Base-by-base conservation (phyloP, 192 early-diverging fungal genomes). In the Martensiomyces pterosporus region DNA sequence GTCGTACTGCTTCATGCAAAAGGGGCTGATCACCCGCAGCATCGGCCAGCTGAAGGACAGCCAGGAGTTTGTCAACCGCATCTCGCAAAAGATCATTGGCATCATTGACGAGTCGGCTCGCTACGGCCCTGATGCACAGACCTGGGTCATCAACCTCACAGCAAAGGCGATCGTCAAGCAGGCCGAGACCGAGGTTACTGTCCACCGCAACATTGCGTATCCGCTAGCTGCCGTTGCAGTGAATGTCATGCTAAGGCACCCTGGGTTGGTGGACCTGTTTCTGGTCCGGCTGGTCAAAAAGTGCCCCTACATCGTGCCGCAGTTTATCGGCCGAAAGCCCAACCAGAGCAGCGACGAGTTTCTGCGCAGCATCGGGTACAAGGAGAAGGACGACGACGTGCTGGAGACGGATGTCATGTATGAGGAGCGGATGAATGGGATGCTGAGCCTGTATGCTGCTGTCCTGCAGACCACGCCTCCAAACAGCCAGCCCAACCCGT, bases 31-130 rank as follows among this genome's bases (percentile, higher is more conserved):
- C 15, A 65, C 50, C 7, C 55, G 54, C 19, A 57, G 55, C 24
- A 33, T 74, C 16, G 70, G 70, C 8, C 70, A 74, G 63, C 70
- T 74, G 23, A 74, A 53, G 38, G 63, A 62, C 54, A 66, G 55
- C 49, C 44, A 47, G 63, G 63, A 29, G 37, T 60, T 61, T 57
- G 55, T 74, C 23, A 18, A 14, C 14, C 53, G 58, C 16, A 46
- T 52, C 13, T 39, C 63, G 3, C 39, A 36, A 47, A 62, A 24
- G 9, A 43, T 74, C n/a, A 48, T 15, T 22, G 23, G 21, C 12
- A 49, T 57, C 6, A 6, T 74, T 5, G 38, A 15, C 22, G 67
- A 62, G 18, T 24, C 45, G 4, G 24, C 3, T n/a, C 38, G 39
- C 13, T 21, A 32, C n/a, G 43, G 48, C 2, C 39, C 47, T 21